Evolutionary conservation across 257 asterid genomes (phyloP).

Genomic region (Solanum chaucha): DNA sequence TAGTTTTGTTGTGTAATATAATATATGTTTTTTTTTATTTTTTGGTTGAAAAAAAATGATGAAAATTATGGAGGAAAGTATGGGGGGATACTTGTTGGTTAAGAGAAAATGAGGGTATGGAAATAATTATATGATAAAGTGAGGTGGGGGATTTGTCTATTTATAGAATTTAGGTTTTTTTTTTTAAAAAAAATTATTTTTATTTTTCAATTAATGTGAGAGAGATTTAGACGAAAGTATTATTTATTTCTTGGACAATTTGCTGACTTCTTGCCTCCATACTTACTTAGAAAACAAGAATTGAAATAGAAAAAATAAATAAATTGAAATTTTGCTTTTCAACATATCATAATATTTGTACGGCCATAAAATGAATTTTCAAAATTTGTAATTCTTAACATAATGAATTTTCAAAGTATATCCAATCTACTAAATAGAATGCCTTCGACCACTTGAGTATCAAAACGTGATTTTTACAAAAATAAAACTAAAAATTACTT

Average conservation of each 20-base stretch:
- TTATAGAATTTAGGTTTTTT: background rate
- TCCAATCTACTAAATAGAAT: no score
- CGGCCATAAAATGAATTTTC: no score
- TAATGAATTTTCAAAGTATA: no score
- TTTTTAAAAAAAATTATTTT: no score
- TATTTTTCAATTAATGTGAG: background rate
- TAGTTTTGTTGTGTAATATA: background rate
- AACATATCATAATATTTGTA: no score
- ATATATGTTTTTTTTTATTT: background rate
- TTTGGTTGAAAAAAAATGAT: background rate
- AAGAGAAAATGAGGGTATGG: background rate
- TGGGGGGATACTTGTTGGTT: background rate
- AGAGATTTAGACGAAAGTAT: background rate
- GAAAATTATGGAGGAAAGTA: background rate
- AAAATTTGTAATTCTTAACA: no score
- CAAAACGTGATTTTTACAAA: no score
- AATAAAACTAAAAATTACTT: no score
- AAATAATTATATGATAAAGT: background rate
- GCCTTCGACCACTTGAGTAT: no score
- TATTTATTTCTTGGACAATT: background rate
- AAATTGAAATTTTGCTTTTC: no score
- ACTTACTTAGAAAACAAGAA: background rate
- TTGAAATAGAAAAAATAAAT: background rate
- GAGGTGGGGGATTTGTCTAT: background rate
- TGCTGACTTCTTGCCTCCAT: slow-evolving; percentile 2